Evolutionary conservation across 805 yeast species (phyloP), one percentile per base, ranked within the genome.

Genomic region (Blastobotrys robertii): DNA sequence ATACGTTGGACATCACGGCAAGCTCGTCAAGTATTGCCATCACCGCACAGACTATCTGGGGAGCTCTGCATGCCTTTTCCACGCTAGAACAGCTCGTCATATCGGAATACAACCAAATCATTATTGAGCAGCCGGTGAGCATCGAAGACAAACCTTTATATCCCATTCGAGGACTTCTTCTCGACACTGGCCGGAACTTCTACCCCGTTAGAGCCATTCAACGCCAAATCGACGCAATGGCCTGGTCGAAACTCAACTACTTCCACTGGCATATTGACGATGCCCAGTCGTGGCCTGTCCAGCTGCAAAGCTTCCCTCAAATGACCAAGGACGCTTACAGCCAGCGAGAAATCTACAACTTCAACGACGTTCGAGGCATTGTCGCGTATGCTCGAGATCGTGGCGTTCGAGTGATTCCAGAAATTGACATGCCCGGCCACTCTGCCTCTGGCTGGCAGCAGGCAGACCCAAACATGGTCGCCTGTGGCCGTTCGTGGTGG

Each of bases 351-450:
- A 46, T 51, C 6, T 67, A 62, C 47, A 44, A 62, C 2, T 54
- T 49, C 8, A 38, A 48, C 4, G 68, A 65, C 42, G 45, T 67
- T 15, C 32, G 31, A 12, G 41, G 53, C 10, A 43, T 67, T 4
- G 56, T 67, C 13, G 46, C 48, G 16, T 66, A 65, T 50, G 70
- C 67, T 3, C 44, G 46, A 9, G 51, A 37, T 2, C 50, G 65
- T 38, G 72, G 71, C n/a, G 63, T 67, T 8, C 58, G 72, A 44
- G 55, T 68, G 12, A 50, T 67, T 22, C 70, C 72, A 5, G 72
- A 67, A 48, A 48, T 67, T 28, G 72, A 68, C 46, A 46, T 63
- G 51, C 71, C 72, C 4, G 71, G 70, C 1, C 72, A 68, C 47
- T 54, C 69, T 11, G 50, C 61, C 25, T 60, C 70, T 4, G 72